phyloP scores from a whole-genome alignment of 164 flowering plant species.

The Berberis vulgaris region DNA sequence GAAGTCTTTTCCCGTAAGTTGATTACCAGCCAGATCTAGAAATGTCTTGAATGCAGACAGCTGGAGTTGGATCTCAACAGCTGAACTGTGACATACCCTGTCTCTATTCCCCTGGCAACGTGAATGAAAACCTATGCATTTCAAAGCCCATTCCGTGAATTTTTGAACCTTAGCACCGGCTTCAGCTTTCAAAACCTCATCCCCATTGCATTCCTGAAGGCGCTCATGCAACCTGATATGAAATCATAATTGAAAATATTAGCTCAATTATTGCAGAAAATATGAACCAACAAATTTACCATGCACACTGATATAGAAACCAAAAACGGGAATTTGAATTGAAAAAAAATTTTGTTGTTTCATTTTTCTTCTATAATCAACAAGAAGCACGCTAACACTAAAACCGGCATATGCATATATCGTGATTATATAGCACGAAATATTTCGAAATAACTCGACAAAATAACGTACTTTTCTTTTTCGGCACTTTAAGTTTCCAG shows the following conservation, averaged over 20 bases:
- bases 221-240: slow-evolving; percentile 77
- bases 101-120: slow-evolving; percentile 65
- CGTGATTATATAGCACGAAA: not conserved
- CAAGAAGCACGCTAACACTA: not conserved
- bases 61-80: slow-evolving; percentile 76
- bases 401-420: not conserved
- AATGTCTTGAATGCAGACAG: slow-evolving; percentile 80
- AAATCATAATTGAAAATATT: slow-evolving; percentile 4
- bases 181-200: slow-evolving; percentile 89
- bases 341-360: not conserved
- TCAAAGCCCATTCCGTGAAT: slow-evolving; percentile 95
- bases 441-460: too few relatives aligned
- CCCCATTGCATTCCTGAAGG: slow-evolving; percentile 89
- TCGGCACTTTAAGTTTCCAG: too few relatives aligned
- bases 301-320: not conserved
- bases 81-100: slow-evolving; percentile 47
- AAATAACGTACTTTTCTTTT: too few relatives aligned
- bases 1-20: slow-evolving; percentile 89
- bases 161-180: slow-evolving; percentile 94
- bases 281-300: not conserved
- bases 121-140: slow-evolving; percentile 88
- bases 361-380: not conserved
- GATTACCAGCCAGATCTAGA: slow-evolving; percentile 82
- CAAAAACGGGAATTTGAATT: not conserved
- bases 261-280: not conserved